These are phyloP conservation scores for Xylariaceae sp. DNA, from an alignment of 2,329 filamentous ascomycete genomes.

Conservation along the genomic window DNA sequence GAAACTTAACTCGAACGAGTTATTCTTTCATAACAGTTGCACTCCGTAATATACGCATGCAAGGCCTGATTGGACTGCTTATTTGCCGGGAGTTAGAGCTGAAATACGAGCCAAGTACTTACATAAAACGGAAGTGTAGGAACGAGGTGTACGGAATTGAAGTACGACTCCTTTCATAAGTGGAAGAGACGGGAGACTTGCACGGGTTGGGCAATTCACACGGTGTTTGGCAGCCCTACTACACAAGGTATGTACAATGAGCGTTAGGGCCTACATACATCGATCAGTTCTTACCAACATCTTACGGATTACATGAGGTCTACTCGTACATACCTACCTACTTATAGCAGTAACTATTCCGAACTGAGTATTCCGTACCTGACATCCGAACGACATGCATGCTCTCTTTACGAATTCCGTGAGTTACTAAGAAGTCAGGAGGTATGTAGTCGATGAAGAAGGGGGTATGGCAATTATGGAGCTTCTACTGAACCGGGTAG, in stretches of 20 bases:
- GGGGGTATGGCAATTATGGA: no score
- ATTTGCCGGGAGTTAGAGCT: conserved; percentile 8
- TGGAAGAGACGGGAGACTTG: not conserved
- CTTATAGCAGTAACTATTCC: not conserved
- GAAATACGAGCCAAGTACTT: conserved; percentile 3
- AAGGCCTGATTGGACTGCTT: conserved; percentile 1
- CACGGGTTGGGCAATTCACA: conserved; percentile 3
- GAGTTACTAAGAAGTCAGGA: not conserved
- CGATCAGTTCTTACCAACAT: not conserved
- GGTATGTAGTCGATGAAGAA: no score
- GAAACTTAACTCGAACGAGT: not conserved
- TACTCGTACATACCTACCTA: not conserved
- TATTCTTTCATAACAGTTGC: not conserved
- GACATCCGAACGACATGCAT: not conserved
- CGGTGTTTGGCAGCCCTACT: conserved; percentile 9
- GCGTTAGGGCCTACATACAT: not conserved
- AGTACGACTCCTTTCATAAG: not conserved
- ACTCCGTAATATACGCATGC: not conserved
- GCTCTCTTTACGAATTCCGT: not conserved
- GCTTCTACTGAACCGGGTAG: no score
- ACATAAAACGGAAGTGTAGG: not conserved
- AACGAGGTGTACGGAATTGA: not conserved
- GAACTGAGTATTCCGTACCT: not conserved
- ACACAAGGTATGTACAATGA: not conserved
- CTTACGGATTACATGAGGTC: not conserved